Percentiles rank a stretch among this genome's conserved stretches.
Evolutionary conservation across 140 eudicot genomes (phyloP).

Genomic region (Bidens hawaiensis): DNA sequence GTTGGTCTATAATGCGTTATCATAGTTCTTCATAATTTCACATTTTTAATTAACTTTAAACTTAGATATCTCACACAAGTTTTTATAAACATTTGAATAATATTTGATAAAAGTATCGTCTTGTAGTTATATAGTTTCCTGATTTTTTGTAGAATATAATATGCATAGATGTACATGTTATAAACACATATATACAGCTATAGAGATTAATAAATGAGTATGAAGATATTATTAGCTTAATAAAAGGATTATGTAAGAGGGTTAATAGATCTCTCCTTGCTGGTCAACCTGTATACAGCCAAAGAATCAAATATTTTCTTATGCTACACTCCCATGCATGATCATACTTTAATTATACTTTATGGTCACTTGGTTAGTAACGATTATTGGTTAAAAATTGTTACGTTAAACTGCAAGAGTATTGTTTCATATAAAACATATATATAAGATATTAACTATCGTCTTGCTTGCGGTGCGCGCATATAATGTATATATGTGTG

Average conservation of each 20-base stretch:
- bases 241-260: background rate
- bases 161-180: background rate
- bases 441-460: no score
- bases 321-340: slow-evolving; percentile 28
- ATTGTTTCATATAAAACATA: no score
- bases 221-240: slow-evolving; percentile 5
- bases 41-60: no score
- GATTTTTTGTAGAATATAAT: background rate
- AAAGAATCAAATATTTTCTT: background rate
- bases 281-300: slow-evolving; percentile 20
- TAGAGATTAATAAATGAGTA: background rate
- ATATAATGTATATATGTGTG: no score
- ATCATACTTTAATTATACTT: background rate
- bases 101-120: no score
- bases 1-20: no score
- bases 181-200: no score
- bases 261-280: background rate
- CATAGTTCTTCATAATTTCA: no score
- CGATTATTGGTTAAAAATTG: background rate
- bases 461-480: no score
- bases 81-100: no score
- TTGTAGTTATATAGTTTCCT: no score
- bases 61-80: no score
- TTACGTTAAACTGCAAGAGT: background rate
- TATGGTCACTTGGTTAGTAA: background rate